phyloP scores from a whole-genome alignment of 768 basidiomycete genomes.

The Sporobolomyces roseus region DNA sequence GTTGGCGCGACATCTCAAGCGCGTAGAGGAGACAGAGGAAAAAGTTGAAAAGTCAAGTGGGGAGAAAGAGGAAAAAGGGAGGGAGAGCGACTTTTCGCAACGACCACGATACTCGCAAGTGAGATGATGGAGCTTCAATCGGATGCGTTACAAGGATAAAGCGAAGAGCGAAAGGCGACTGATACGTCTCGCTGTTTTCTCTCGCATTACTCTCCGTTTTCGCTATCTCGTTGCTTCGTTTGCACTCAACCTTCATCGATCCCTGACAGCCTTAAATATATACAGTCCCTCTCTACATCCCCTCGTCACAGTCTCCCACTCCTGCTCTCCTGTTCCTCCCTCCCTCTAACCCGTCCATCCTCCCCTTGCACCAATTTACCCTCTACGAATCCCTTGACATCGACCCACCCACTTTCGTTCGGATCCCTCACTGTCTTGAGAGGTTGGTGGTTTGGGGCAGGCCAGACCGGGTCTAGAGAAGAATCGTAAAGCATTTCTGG shows the following conservation, averaged over 20 bases:
- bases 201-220: no score
- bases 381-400: conserved; percentile 37
- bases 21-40: neutral
- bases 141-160: no score
- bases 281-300: neutral
- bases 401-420: conserved; percentile 27
- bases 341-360: conserved; percentile 25
- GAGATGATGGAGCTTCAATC: no score
- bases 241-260: no score
- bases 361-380: conserved; percentile 26
- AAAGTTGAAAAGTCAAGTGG: neutral
- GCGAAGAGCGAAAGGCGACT: no score
- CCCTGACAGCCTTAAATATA: no score
- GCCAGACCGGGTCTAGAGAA: conserved; percentile 42
- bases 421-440: neutral
- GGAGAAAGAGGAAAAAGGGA: neutral
- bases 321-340: neutral
- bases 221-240: no score
- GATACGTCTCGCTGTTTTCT: no score
- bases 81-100: neutral
- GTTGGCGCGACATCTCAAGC: conserved; percentile 3
- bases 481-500: conserved; percentile 45
- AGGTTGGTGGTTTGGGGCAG: neutral
- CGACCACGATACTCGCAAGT: neutral
- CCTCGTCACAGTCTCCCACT: neutral